Conservation (phyloP, 129 eudicot genomes). For the Chrysanthemum makinoi region DNA sequence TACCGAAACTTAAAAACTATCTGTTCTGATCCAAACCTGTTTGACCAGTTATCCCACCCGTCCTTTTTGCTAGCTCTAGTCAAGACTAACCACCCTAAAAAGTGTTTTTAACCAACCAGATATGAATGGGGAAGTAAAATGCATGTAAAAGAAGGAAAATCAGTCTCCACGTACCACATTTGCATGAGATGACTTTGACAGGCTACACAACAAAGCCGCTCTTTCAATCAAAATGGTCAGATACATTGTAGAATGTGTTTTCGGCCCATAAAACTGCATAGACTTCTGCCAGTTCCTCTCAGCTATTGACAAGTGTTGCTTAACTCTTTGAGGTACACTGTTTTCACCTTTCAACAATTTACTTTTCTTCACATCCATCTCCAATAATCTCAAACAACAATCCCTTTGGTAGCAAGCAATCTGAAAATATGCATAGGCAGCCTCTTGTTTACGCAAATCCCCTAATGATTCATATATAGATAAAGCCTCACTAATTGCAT, state of each 20-base stretch:
- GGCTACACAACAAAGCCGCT: conserved; percentile 54
- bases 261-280: conserved; percentile 69
- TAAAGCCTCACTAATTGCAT: conserved; percentile 86
- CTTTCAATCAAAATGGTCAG: conserved; percentile 70
- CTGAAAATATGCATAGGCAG: conserved; percentile 86
- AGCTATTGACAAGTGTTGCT: conserved; percentile 77
- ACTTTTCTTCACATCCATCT: conserved; percentile 46
- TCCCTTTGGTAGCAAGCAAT: conserved; percentile 83
- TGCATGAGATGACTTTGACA: conserved; percentile 55
- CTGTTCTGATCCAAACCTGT: too few relatives aligned
- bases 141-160: conserved; percentile 6
- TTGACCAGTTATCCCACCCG: too few relatives aligned
- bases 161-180: conserved; percentile 45
- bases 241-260: conserved; percentile 75
- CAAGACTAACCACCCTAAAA: background rate
- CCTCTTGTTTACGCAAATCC: conserved; percentile 86
- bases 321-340: conserved; percentile 52
- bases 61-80: background rate
- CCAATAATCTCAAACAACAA: conserved; percentile 69
- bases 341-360: conserved; percentile 51
- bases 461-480: conserved; percentile 75
- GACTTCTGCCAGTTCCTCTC: conserved; percentile 92
- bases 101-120: background rate
- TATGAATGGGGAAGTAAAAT: background rate
- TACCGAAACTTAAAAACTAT: background rate